Conservation (phyloP, 2,329 filamentous ascomycete genomes). For the Stachybotrys echinatus region DNA sequence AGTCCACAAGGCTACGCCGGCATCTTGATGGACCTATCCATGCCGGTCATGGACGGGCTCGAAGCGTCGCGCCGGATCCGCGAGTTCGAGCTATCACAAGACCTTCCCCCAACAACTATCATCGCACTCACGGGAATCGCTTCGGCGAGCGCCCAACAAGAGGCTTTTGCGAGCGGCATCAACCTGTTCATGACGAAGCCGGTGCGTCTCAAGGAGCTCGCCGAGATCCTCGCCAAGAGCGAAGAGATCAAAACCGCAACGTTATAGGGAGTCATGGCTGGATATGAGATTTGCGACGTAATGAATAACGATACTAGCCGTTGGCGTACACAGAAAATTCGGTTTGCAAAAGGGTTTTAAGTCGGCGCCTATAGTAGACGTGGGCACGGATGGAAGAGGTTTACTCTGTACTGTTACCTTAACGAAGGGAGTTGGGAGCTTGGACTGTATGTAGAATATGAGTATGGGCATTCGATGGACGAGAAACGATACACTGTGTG, state of each 20-base stretch:
- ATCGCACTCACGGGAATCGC: slow-evolving; percentile 50
- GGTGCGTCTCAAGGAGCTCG: slow-evolving; percentile 36
- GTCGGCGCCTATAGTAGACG: too few species aligned
- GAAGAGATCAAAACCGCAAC: neutral
- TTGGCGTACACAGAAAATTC: too few species aligned
- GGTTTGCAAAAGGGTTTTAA: too few species aligned
- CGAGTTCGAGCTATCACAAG: slow-evolving; percentile 37
- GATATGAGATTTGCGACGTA: neutral
- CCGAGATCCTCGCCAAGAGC: slow-evolving; percentile 1
- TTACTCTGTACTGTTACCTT: too few species aligned
- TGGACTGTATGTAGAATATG: too few species aligned
- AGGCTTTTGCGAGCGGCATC: slow-evolving; percentile 47
- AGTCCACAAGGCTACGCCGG: slow-evolving; percentile 17
- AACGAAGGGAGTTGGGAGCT: too few species aligned
- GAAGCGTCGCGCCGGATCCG: slow-evolving; percentile 46
- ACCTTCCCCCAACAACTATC: slow-evolving; percentile 36
- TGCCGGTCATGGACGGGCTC: slow-evolving; percentile 52
- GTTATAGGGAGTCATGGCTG: neutral
- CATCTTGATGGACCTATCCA: slow-evolving; percentile 46
- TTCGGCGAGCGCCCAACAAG: slow-evolving; percentile 42
- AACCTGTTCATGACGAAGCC: slow-evolving; percentile 52
- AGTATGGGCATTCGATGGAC: too few species aligned
- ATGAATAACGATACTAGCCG: neutral
- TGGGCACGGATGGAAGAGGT: too few species aligned
- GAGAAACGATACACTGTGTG: too few species aligned